Evolutionary conservation across 805 yeast genomes (phyloP), one percentile per base, ranked within the genome.

Genomic region (Barnettozyma californica): DNA sequence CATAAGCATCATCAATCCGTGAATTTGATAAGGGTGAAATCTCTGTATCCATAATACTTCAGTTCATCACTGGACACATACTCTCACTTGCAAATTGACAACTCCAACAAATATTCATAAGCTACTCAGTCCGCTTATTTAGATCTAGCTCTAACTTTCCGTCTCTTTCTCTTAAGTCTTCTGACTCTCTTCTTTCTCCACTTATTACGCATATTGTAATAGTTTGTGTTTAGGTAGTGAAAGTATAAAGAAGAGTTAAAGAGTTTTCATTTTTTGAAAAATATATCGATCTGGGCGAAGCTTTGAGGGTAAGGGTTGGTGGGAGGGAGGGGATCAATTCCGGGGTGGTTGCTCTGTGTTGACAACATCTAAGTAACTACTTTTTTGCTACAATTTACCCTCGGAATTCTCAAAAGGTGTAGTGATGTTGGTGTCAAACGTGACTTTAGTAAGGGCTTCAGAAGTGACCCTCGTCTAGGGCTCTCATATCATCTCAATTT

Each of bases 131-230:
- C 69, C 85, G 87, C 81, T 86, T 86, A 87, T 84, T 87, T 87
- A 83, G 96, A 88, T 88, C 98, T 90, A 80, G 98, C 98, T 88
- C 98, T 89, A 71, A 92, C 97, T 96, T 92, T 92, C 97, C 98
- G 97, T 87, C 98, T 88, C 96, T 92, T 92, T 84, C 97, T 89
- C 88, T 92, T 92, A 75, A 92, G 87, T 88, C 98, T 89, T 88
- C 98, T 91, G 78, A 87, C 95, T 91, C 98, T 92, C 96, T 92
- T 92, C 87, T 92, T 92, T 87, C 97, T 92, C 98, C 97, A 91
- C 87, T 91, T 91, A 80, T 87, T 84, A 84, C 95, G 86, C 95
- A 87, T 87, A 68, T 70, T 55, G 60, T 50, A 48, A 46, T 44
- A 42, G 41, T 46, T 49, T 55, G 55, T 47, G 53, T 47, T 53